phyloP scores from a whole-genome alignment of 2,329 filamentous ascomycete genomes.

The Xylaria sp. region DNA sequence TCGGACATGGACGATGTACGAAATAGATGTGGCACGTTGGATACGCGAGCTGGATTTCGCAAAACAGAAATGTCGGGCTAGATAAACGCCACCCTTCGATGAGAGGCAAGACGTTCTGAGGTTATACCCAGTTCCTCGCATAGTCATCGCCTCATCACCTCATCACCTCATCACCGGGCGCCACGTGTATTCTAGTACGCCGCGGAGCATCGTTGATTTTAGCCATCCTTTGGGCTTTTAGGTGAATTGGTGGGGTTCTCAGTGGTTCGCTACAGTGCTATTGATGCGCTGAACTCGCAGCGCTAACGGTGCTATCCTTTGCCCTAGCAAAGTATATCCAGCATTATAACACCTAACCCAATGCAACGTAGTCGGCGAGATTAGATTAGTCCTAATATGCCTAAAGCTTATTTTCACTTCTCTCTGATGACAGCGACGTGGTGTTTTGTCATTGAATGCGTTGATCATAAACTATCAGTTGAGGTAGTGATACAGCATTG shows the following conservation, averaged over 20 bases:
- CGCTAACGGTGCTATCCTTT: no score
- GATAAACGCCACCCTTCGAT: background rate
- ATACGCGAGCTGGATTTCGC: background rate
- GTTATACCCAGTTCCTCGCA: background rate
- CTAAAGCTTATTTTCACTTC: background rate
- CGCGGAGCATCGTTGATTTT: background rate
- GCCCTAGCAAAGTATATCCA: background rate
- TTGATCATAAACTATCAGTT: no score
- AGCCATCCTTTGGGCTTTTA: background rate
- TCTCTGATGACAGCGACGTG: no score
- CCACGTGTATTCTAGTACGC: background rate
- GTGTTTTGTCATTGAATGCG: no score
- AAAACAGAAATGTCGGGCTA: no score
- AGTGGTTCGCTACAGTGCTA: background rate
- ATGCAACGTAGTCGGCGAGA: background rate
- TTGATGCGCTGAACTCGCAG: background rate
- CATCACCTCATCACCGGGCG: background rate
- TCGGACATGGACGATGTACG: background rate
- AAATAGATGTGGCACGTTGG: background rate
- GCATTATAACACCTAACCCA: background rate
- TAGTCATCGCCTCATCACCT: no score
- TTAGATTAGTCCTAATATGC: background rate
- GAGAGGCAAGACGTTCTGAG: no score
- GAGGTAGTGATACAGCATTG: no score
- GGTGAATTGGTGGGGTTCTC: background rate